phyloP scores from a whole-genome alignment of 2,329 filamentous ascomycete genomes.

The Phialocephala subalpina region DNA sequence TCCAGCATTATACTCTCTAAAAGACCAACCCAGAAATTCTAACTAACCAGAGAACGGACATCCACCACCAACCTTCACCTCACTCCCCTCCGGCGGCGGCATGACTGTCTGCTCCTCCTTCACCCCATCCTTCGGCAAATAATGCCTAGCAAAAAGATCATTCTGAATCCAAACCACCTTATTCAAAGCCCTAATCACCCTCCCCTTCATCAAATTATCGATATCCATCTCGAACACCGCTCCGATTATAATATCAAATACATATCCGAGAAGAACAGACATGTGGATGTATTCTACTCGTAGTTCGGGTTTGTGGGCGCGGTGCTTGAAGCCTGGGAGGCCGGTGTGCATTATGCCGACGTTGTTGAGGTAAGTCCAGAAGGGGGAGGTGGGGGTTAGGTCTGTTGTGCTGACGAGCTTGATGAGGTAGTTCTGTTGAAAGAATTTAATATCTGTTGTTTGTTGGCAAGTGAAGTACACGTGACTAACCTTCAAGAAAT shows the following conservation, averaged over 20 bases:
- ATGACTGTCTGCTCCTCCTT: constrained; percentile 3
- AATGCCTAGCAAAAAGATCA: constrained; percentile 86
- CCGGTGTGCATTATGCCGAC: constrained; percentile 89
- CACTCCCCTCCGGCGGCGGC: constrained; percentile 18
- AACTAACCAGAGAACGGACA: constrained; percentile 30
- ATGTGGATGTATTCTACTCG: constrained; percentile 86
- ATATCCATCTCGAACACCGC: constrained; percentile 72
- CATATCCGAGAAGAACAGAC: constrained; percentile 74
- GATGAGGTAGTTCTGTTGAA: constrained; percentile 72
- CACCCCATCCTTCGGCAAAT: constrained; percentile 45
- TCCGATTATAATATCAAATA: constrained; percentile 80
- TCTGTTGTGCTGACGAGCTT: constrained; percentile 76
- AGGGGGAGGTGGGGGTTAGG: constrained; percentile 68
- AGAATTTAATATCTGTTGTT: constrained; percentile 1
- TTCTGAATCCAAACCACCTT: constrained; percentile 92
- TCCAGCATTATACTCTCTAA: background rate
- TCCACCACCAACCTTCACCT: constrained; percentile 3
- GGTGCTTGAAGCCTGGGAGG: constrained; percentile 69
- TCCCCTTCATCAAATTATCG: constrained; percentile 72
- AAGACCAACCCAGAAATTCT: no score
- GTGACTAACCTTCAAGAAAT: constrained; percentile 61
- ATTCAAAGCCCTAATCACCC: constrained; percentile 76
- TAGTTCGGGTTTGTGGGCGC: constrained; percentile 53
- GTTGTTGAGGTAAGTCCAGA: constrained; percentile 86
- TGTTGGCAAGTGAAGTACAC: constrained; percentile 35